phyloP scores from a whole-genome alignment of 352 stramenopile genomes.

The Pythium myriotylum region DNA sequence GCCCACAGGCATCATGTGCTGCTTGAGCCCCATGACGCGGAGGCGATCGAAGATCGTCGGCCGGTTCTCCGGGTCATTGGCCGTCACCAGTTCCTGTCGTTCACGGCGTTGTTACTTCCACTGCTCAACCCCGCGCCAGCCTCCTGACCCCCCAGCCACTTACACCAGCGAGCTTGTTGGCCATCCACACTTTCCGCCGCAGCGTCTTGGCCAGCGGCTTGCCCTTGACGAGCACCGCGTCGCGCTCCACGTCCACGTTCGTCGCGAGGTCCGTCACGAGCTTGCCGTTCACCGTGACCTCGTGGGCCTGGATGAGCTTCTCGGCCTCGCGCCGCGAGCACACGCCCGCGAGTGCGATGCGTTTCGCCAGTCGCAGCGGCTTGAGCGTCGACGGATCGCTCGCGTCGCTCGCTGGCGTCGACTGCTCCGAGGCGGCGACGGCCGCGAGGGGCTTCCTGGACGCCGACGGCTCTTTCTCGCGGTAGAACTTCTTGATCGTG shows the following conservation, averaged over 20 bases:
- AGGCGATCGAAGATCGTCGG: constrained; percentile 90
- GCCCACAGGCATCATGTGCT: constrained; percentile 90
- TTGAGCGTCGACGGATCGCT: neutral
- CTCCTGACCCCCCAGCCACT: constrained; percentile 28
- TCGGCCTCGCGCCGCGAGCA: constrained; percentile 87
- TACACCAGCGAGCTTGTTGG: constrained; percentile 87
- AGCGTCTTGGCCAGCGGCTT: constrained; percentile 38
- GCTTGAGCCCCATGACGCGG: constrained; percentile 70
- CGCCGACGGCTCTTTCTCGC: constrained; percentile 13
- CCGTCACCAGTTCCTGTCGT: constrained; percentile 74
- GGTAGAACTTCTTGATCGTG: constrained; percentile 55
- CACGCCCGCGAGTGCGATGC: constrained; percentile 79
- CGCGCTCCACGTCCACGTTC: constrained; percentile 51
- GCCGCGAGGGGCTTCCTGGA: constrained; percentile 16
- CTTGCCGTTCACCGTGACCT: constrained; percentile 79
- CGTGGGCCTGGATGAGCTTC: constrained; percentile 68
- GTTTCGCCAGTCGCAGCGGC: constrained; percentile 73
- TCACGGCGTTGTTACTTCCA: too few relatives aligned
- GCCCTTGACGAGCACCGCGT: constrained; percentile 66
- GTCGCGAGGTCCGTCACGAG: constrained; percentile 60
- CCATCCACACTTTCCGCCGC: constrained; percentile 81
- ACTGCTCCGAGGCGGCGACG: neutral
- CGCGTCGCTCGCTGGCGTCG: neutral
- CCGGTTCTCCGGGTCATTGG: constrained; percentile 73
- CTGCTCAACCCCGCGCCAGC: neutral